Evolutionary conservation across 345 rosid genomes (phyloP).

Genomic region (Lenwebbia sp.): DNA sequence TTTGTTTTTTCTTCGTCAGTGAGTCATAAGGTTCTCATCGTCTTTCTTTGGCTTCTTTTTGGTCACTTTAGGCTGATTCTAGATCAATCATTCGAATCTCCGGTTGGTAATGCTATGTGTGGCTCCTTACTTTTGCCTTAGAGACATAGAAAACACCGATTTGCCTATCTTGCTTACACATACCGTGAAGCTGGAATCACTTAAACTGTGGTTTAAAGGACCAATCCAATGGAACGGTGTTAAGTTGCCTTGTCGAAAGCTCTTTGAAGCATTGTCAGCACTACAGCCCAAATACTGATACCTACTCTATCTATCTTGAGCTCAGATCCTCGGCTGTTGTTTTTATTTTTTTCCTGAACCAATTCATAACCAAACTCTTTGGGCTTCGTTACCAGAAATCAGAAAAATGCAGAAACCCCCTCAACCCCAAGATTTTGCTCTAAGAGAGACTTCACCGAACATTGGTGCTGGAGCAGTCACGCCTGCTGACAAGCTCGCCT

Average conservation of each 20-base stretch:
- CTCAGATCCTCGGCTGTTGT: background rate
- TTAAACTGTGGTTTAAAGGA: background rate
- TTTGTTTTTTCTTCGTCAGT: background rate
- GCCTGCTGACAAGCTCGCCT: conserved; percentile 63
- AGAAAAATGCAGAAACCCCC: conserved; percentile 77
- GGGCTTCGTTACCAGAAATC: background rate
- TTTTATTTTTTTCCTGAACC: background rate
- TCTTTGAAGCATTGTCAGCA: background rate
- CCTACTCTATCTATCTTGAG: background rate
- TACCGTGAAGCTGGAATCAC: background rate
- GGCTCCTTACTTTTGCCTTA: background rate
- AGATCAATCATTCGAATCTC: background rate
- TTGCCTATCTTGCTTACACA: background rate
- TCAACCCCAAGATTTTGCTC: conserved; percentile 53
- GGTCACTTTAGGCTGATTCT: background rate
- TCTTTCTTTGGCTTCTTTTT: background rate
- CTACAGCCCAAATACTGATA: background rate
- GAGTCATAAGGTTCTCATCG: background rate
- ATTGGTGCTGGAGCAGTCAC: conserved; percentile 64
- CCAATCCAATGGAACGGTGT: background rate
- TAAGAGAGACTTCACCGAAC: conserved; percentile 92
- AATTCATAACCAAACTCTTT: background rate
- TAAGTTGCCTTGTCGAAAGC: background rate
- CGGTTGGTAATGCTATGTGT: background rate
- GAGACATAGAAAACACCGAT: background rate